Evolutionary conservation across 805 yeast species (phyloP), one percentile per base, ranked within the genome.

Genomic region (Yarrowia sp.): DNA sequence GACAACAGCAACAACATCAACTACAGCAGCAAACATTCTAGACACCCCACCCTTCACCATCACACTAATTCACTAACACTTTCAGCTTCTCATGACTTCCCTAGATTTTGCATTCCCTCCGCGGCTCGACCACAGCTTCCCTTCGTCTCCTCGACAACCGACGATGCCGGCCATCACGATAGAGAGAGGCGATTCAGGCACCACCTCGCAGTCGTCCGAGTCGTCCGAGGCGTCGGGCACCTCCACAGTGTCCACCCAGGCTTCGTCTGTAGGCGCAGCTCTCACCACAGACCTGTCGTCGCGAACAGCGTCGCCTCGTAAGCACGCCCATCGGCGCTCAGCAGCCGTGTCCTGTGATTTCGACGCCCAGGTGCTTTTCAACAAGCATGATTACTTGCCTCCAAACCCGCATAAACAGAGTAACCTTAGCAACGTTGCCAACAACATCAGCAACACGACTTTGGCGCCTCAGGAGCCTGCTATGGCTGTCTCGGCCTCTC

Each of bases 291-390:
- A 59, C 22, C 19, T 45, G 42, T 38, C 67, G 9, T 38, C 67
- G n/a, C 67, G 67, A 26, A 41, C 46, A 2, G 67, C 67, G 14
- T 63, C 67, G 45, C 67, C 67, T 5, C 55, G 67, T 5, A 63
- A 69, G 38, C 97, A 92, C 78, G 85, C 90, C 55, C 97, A 92
- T 74, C 85, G 91, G 74, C 81, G 97, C 66, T 91, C 97, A 0
- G 92, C 94, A 26, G 97, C 97, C 0, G 88, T 92, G 8, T 89
- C 95, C 9, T 95, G 95, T 4, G 97, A 92, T 76, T 89, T 91
- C 75, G 95, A 90, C 73, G 72, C 69, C 53, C 74, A 72, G 56
- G 56, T 40, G 40, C 36, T 49, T 14, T 63, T 63, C 38, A 67
- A 32, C 45, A 49, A 40, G 59, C 68, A 48, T 52, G 68, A 52